phyloP scores from a whole-genome alignment of 75 land plant genomes.

The Picea glauca region DNA sequence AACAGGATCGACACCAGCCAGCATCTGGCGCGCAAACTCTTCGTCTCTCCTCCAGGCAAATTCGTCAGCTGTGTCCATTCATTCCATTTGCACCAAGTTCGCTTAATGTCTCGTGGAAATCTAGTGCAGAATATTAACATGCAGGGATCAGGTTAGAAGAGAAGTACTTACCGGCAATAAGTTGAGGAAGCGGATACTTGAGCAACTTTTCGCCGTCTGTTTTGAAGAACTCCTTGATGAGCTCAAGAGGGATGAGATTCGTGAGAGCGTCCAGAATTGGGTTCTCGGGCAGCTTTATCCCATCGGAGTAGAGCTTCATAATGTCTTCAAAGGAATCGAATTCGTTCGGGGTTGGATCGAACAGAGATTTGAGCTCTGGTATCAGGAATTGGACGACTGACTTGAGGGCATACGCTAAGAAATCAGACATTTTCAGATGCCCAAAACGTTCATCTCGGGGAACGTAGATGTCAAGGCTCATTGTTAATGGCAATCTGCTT shows the following conservation, averaged over 20 bases:
- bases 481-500: slow-evolving; percentile 32
- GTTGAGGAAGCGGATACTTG: slow-evolving; percentile 55
- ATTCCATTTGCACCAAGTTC: too few species aligned
- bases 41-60: slow-evolving; percentile 79
- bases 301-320: slow-evolving; percentile 50
- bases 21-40: slow-evolving; percentile 86
- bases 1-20: slow-evolving; percentile 82
- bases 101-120: too few species aligned
- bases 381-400: slow-evolving; percentile 30
- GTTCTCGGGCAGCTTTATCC: slow-evolving; percentile 23
- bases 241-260: slow-evolving; percentile 30
- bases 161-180: slow-evolving; percentile 43
- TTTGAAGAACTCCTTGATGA: slow-evolving; percentile 38
- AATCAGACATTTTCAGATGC: slow-evolving; percentile 65
- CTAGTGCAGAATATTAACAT: too few species aligned
- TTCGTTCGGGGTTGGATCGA: slow-evolving; percentile 43
- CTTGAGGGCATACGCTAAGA: slow-evolving; percentile 29
- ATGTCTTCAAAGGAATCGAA: slow-evolving; percentile 63
- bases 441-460: slow-evolving; percentile 86
- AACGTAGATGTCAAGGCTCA: slow-evolving; percentile 54
- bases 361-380: slow-evolving; percentile 30
- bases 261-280: slow-evolving; percentile 11
- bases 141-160: too few species aligned
- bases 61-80: slow-evolving; percentile 33
- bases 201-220: slow-evolving; percentile 32